Percentiles rank a stretch among this genome's conserved stretches.
Conservation (phyloP, 1,284 basidiomycete genomes). For the Papiliotrema fonsecae region DNA sequence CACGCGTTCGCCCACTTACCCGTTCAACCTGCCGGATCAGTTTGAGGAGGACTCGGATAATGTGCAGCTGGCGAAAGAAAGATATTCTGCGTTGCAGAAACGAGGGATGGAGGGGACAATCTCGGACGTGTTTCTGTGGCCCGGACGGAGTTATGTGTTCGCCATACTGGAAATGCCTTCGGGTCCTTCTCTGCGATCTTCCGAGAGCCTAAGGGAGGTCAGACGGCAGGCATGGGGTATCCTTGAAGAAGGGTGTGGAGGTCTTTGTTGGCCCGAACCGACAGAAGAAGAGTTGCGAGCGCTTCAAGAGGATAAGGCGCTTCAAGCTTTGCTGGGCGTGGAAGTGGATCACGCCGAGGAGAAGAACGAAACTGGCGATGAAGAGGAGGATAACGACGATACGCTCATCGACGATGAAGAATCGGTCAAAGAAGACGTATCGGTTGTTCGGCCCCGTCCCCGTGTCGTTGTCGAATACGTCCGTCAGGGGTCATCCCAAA, state of each 20-base stretch:
- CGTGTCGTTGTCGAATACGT: slow-evolving; percentile 62
- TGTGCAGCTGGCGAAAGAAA: not conserved
- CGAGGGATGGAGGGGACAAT: slow-evolving; percentile 5
- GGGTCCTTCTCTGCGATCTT: slow-evolving; percentile 17
- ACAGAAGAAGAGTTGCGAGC: slow-evolving; percentile 34
- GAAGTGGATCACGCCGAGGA: not conserved
- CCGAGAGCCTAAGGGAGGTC: slow-evolving; percentile 15
- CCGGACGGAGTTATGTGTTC: slow-evolving; percentile 33
- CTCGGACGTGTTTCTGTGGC: slow-evolving; percentile 33
- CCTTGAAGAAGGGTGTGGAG: slow-evolving; percentile 37
- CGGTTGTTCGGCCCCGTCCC: slow-evolving; percentile 22
- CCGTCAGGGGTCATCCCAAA: slow-evolving; percentile 64
- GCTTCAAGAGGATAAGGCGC: slow-evolving; percentile 13
- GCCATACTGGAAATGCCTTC: slow-evolving; percentile 34
- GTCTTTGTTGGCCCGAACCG: slow-evolving; percentile 24
- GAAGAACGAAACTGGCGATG: slow-evolving; percentile 6
- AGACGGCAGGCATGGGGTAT: slow-evolving; percentile 38
- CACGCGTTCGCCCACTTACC: slow-evolving; percentile 33
- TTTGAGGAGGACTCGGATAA: slow-evolving; percentile 10
- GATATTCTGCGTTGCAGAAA: not conserved
- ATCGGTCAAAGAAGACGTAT: not conserved
- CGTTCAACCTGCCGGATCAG: slow-evolving; percentile 46
- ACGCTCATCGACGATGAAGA: slow-evolving; percentile 8
- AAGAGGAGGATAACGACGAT: slow-evolving; percentile 1
- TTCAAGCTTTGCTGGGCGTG: slow-evolving; percentile 1